Percentiles rank a stretch among this genome's conserved stretches.
Evolutionary conservation across 2,329 filamentous ascomycete species (phyloP).

Genomic region (Hawksworthiomyces lignivorus): DNA sequence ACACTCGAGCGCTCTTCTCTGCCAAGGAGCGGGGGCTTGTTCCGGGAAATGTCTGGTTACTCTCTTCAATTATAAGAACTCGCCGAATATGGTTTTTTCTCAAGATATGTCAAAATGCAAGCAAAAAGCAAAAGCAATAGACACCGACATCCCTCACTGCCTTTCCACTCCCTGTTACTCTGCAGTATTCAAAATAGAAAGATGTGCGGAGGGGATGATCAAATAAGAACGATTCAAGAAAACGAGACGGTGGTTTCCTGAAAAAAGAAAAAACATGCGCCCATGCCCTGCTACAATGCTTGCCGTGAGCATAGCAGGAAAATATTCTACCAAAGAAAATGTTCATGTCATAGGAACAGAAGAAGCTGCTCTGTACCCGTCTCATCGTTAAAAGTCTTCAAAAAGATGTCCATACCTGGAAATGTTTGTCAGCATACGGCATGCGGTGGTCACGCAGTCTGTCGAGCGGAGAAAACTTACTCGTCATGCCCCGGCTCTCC

Average conservation of each 20-base stretch:
- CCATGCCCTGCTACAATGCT: too few species aligned
- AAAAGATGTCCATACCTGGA: slow-evolving; percentile 66
- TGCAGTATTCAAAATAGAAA: slow-evolving; percentile 2
- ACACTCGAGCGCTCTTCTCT: too few species aligned
- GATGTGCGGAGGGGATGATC: background rate
- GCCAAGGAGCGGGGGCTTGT: too few species aligned
- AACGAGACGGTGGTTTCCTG: too few species aligned
- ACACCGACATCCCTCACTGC: background rate
- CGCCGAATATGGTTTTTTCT: too few species aligned
- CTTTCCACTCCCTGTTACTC: slow-evolving; percentile 3
- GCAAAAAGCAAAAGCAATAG: background rate
- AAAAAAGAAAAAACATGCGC: background rate
- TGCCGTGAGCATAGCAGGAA: too few species aligned
- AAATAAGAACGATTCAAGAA: background rate
- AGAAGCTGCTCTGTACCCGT: background rate
- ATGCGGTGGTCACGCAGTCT: too few species aligned
- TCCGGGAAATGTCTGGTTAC: too few species aligned
- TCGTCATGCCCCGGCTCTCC: slow-evolving; percentile 71
- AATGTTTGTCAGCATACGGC: background rate
- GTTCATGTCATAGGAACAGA: background rate
- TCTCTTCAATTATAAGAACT: too few species aligned
- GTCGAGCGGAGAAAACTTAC: slow-evolving; percentile 68
- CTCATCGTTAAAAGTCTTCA: slow-evolving; percentile 65
- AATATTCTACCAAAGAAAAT: too few species aligned
- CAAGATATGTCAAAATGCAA: background rate